Conservation (phyloP, 108 stramenopile genomes). For the Cyclotella atomus region DNA sequence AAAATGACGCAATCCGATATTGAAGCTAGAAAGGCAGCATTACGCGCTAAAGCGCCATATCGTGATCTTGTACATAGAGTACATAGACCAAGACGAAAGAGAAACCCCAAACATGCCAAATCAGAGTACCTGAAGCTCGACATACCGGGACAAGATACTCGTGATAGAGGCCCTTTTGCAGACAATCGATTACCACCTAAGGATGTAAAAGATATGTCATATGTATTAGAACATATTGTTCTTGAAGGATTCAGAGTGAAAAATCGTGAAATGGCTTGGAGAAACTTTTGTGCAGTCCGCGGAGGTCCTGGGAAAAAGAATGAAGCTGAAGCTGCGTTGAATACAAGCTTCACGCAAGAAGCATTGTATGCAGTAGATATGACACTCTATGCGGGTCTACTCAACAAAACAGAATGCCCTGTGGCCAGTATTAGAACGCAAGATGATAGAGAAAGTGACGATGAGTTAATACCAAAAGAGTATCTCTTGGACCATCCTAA, state of each 20-base stretch:
- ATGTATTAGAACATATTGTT: constrained; percentile 16
- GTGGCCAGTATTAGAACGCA: background rate
- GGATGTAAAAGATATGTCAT: constrained; percentile 12
- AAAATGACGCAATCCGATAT: too few species aligned
- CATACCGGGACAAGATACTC: background rate
- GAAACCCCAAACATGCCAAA: too few species aligned
- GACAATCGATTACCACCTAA: background rate
- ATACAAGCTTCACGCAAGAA: background rate
- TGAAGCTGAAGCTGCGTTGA: background rate
- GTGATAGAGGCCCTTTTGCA: background rate
- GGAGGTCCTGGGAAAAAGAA: background rate
- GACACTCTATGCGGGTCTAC: background rate
- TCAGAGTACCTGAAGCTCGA: background rate
- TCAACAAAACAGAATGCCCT: background rate
- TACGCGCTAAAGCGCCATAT: too few species aligned
- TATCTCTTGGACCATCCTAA: too few species aligned
- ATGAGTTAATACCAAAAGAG: constrained; percentile 8
- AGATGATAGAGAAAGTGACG: background rate
- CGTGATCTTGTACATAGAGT: too few species aligned
- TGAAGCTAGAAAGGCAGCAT: too few species aligned
- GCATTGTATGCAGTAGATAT: background rate
- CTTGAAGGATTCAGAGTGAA: constrained; percentile 11
- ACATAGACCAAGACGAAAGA: too few species aligned
- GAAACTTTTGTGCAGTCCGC: background rate
- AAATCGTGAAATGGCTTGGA: constrained; percentile 13